These are phyloP conservation scores for Biscogniauxia marginata DNA, from an alignment of 2,329 filamentous ascomycete species.

Conservation along the genomic window DNA sequence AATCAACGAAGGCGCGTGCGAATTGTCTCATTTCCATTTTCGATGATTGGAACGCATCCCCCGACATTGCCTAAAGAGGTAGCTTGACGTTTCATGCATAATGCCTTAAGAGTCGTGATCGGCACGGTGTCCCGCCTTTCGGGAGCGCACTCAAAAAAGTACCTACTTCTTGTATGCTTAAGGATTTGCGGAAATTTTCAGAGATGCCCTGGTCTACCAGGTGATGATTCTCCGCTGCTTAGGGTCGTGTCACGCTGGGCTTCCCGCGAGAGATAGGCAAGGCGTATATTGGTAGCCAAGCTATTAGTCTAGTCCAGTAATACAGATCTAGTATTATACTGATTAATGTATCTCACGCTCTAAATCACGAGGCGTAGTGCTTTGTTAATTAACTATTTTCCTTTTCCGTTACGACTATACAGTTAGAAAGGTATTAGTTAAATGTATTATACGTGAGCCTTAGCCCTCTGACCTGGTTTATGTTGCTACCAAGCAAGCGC, in stretches of 20 bases:
- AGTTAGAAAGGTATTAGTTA: neutral
- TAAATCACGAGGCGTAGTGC: neutral
- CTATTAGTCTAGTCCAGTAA: neutral
- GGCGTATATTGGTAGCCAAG: neutral
- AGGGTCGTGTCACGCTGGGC: neutral
- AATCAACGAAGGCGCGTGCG: neutral
- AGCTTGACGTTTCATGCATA: neutral
- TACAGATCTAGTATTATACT: neutral
- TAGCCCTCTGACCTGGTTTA: neutral
- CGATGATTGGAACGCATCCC: neutral
- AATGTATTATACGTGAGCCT: neutral
- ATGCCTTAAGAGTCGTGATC: neutral
- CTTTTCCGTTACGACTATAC: neutral
- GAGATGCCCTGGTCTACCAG: neutral
- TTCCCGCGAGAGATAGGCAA: neutral
- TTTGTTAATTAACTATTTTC: neutral
- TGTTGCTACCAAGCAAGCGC: neutral
- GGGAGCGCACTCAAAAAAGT: neutral
- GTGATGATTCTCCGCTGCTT: neutral
- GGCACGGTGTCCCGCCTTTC: neutral
- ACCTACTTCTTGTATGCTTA: neutral
- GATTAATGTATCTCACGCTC: neutral
- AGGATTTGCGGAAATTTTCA: neutral
- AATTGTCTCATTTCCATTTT: neutral
- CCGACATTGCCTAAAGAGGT: neutral